Percentiles rank a stretch among this genome's conserved stretches.
Evolutionary conservation across 2,329 filamentous ascomycete species (phyloP).

Genomic region (Cercospora canescens): DNA sequence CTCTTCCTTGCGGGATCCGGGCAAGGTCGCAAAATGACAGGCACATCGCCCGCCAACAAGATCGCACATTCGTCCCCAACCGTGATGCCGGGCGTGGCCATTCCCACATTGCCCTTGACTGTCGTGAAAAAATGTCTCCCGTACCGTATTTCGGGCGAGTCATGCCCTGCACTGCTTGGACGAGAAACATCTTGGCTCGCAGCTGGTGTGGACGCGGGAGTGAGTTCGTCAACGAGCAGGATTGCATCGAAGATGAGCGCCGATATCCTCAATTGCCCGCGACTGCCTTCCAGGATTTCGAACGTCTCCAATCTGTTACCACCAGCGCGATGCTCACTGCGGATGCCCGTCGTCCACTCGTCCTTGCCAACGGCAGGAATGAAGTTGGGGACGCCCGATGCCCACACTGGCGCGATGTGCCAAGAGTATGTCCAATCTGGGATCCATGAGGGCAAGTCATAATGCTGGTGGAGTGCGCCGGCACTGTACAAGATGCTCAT

Average conservation of each 20-base stretch:
- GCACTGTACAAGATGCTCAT: constrained; percentile 36
- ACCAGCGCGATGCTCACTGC: constrained; percentile 30
- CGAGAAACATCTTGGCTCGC: constrained; percentile 15
- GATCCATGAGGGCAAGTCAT: constrained; percentile 35
- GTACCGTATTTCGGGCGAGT: constrained; percentile 24
- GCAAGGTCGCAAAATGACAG: constrained; percentile 30
- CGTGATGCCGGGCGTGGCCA: constrained; percentile 29
- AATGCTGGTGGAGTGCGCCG: constrained; percentile 32
- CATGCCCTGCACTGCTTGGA: background rate
- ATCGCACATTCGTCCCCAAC: constrained; percentile 28
- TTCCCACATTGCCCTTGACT: constrained; percentile 24
- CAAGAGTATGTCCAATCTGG: constrained; percentile 33
- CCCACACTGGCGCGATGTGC: constrained; percentile 34
- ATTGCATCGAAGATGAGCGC: constrained; percentile 30
- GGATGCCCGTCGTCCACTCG: constrained; percentile 29
- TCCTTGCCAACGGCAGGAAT: constrained; percentile 20
- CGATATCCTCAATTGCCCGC: constrained; percentile 27
- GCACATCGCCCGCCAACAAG: constrained; percentile 33
- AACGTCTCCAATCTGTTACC: constrained; percentile 28
- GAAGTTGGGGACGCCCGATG: constrained; percentile 28
- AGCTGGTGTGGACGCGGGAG: constrained; percentile 28
- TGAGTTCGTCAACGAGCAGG: constrained; percentile 24
- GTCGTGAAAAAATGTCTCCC: constrained; percentile 32
- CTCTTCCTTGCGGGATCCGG: constrained; percentile 14
- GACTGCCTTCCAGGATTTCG: constrained; percentile 26